phyloP scores from a whole-genome alignment of 192 early-diverging fungal genomes.

The Gryganskiella cystojenkinii region DNA sequence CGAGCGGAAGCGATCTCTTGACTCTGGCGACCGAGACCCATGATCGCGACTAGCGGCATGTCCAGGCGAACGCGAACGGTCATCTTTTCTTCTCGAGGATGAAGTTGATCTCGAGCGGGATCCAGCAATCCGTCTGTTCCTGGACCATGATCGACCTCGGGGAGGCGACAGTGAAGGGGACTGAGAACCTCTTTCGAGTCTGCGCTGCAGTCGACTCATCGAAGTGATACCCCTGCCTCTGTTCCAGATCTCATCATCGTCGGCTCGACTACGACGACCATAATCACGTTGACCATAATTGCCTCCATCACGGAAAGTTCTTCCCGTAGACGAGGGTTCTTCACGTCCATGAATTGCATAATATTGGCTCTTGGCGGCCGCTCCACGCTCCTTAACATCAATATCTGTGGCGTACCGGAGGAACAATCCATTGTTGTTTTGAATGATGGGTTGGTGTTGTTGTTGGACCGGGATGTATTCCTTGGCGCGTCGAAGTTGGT shows the following conservation, averaged over 20 bases:
- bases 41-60: conserved; percentile 3
- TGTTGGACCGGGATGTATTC: conserved; percentile 39
- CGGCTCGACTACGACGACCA: conserved; percentile 44
- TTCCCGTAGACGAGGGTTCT: neutral
- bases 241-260: conserved; percentile 38
- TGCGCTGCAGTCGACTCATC: conserved; percentile 31
- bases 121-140: conserved; percentile 30
- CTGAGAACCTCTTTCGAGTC: conserved; percentile 18
- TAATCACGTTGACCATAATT: conserved; percentile 15
- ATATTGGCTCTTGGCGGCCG: conserved; percentile 55
- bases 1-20: conserved; percentile 6
- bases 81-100: neutral
- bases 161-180: conserved; percentile 35
- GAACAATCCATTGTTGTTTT: conserved; percentile 37
- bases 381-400: conserved; percentile 53
- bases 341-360: conserved; percentile 56
- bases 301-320: neutral
- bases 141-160: conserved; percentile 30
- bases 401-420: conserved; percentile 52
- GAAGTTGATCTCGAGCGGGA: conserved; percentile 25
- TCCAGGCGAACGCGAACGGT: conserved; percentile 24
- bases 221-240: conserved; percentile 39
- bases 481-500: conserved; percentile 40
- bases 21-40: conserved; percentile 32
- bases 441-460: conserved; percentile 26